Base-by-base conservation (phyloP, 495 filamentous ascomycete genomes). In the Penicillium manginii region DNA sequence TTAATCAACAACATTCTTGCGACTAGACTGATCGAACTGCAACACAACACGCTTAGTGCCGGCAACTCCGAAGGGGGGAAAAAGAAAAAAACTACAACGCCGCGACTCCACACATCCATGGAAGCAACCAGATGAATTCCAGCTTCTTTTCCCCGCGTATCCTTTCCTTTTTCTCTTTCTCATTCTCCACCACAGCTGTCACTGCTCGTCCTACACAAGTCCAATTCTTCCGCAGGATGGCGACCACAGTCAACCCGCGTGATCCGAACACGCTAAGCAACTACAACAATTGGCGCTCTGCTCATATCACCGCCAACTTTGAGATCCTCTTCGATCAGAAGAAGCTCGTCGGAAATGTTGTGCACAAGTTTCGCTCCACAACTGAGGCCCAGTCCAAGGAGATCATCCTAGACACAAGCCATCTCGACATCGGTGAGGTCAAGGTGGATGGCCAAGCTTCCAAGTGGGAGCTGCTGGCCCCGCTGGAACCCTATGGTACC, bases 211-310 rank as follows among this genome's bases (percentile, higher is more conserved):
- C 19, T 10, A n/a, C n/a, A n/a, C 39, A 3, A 23, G n/a, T n/a
- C n/a, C 19, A 9, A 12, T 48, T 60, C 15, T 55, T 45, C 52
- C 64, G 68, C 52, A 77, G 46, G 22, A 81, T 78, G 73, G 73
- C 78, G 39, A 65, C 65, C 50, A 65, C 65, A 50, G 77, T 73
- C 51, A 75, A 81, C 32, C 65, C 81, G 55, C 84, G 89, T 64
- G 93, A 98, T 73, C 93, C 93, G 14, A 96, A 93, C 69, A 96
- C 93, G 23, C 78, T 94, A 17, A 89, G 90, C 67, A 98, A 98
- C 75, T 96, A 97, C 75, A 84, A 89, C 71, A 84, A 86, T 47
- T 96, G 91, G 82, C 71, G 81, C 19, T 96, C 91, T 21, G 89
- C 81, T 59, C 90, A 97, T 72, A 91, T 90, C 11, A 86, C 81